Percentiles rank a stretch among this genome's conserved stretches.
Conservation (phyloP, 2,329 filamentous ascomycete genomes). For the Cladosporium cucumerinum region DNA sequence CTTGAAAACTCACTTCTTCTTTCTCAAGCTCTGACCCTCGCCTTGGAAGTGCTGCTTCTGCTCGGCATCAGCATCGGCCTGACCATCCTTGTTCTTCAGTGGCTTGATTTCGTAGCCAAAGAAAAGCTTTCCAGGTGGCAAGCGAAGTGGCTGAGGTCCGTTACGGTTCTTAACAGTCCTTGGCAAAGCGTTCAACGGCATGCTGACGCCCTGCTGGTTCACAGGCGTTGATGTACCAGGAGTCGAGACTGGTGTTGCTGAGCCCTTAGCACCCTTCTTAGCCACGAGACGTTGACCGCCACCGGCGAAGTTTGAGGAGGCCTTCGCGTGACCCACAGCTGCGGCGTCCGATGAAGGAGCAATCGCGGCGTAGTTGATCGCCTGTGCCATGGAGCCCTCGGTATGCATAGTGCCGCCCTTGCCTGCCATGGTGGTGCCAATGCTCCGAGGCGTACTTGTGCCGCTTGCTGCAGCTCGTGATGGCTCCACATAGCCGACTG, state of each 20-base stretch:
- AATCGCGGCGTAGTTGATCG: slow-evolving; percentile 94
- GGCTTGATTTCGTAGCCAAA: slow-evolving; percentile 94
- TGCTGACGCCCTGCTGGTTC: background rate
- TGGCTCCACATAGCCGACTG: slow-evolving; percentile 90
- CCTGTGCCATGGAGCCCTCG: slow-evolving; percentile 91
- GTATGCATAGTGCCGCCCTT: slow-evolving; percentile 71
- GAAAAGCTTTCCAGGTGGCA: slow-evolving; percentile 88
- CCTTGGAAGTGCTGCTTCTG: slow-evolving; percentile 56
- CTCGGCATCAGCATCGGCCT: slow-evolving; percentile 60
- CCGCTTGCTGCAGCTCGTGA: slow-evolving; percentile 63
- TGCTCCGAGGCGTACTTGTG: slow-evolving; percentile 78
- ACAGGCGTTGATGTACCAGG: slow-evolving; percentile 54
- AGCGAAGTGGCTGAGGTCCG: slow-evolving; percentile 78
- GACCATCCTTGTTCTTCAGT: slow-evolving; percentile 72
- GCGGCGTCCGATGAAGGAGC: slow-evolving; percentile 70
- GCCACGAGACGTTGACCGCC: slow-evolving; percentile 77
- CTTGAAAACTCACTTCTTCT: slow-evolving; percentile 57
- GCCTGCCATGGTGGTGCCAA: slow-evolving; percentile 49
- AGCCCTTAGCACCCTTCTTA: slow-evolving; percentile 71
- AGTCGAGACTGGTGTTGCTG: slow-evolving; percentile 48
- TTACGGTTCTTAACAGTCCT: slow-evolving; percentile 54
- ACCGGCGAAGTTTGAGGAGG: slow-evolving; percentile 73
- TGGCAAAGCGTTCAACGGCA: slow-evolving; percentile 40
- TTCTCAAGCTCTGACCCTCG: slow-evolving; percentile 76
- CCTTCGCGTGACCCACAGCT: slow-evolving; percentile 58